phyloP scores from a whole-genome alignment of 169 alveolate genomes.

The Amoebophrya sp. region DNA sequence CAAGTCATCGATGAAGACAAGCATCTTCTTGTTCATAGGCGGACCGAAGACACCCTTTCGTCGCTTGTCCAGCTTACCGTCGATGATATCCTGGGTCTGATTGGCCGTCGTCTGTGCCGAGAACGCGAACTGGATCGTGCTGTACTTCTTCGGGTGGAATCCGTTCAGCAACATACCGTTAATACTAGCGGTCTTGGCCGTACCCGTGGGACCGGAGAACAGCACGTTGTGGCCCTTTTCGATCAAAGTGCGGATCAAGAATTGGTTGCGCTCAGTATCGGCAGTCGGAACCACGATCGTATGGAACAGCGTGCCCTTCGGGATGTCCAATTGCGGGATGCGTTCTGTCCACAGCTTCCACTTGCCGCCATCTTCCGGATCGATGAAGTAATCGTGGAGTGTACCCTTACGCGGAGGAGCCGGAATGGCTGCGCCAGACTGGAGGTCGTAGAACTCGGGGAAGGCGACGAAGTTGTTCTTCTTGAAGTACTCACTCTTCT shows the following conservation, averaged over 20 bases:
- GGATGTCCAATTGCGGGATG: slow-evolving; percentile 36
- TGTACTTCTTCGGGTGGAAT: slow-evolving; percentile 61
- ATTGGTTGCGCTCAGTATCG: slow-evolving; percentile 78
- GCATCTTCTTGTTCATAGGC: slow-evolving; percentile 73
- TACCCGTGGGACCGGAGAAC: slow-evolving; percentile 86
- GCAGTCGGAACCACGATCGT: slow-evolving; percentile 80
- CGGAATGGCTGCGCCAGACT: slow-evolving; percentile 40
- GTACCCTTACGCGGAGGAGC: slow-evolving; percentile 47
- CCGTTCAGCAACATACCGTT: slow-evolving; percentile 59
- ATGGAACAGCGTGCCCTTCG: slow-evolving; percentile 64
- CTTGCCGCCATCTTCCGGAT: slow-evolving; percentile 40
- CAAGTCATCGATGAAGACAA: slow-evolving; percentile 86
- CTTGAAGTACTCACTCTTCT: slow-evolving; percentile 48
- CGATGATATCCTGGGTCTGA: slow-evolving; percentile 81
- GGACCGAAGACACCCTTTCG: slow-evolving; percentile 85
- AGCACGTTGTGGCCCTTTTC: slow-evolving; percentile 70
- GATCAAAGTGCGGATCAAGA: slow-evolving; percentile 60
- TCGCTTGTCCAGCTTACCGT: slow-evolving; percentile 77
- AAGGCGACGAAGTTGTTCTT: slow-evolving; percentile 25
- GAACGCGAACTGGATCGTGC: slow-evolving; percentile 74
- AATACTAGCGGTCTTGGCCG: slow-evolving; percentile 78
- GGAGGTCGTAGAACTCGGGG: slow-evolving; percentile 34
- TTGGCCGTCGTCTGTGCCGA: slow-evolving; percentile 89
- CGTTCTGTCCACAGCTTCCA: slow-evolving; percentile 53
- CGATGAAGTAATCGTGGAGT: slow-evolving; percentile 49